phyloP scores from a whole-genome alignment of 2,329 filamentous ascomycete genomes.

The Fusarium sp. region DNA sequence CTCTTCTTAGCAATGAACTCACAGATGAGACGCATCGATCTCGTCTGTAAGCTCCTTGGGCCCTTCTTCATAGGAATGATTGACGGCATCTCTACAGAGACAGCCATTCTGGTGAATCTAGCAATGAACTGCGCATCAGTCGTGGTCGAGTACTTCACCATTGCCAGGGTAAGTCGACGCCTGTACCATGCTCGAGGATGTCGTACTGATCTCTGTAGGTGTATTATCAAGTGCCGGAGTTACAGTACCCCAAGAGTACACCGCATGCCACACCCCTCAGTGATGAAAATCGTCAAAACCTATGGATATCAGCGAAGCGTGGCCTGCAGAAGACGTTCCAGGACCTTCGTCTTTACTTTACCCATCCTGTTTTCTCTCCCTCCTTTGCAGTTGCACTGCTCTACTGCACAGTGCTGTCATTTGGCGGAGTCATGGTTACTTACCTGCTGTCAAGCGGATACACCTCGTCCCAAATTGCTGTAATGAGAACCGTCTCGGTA shows the following conservation, averaged over 20 bases:
- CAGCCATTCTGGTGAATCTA: conserved; percentile 62
- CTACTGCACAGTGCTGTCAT: conserved; percentile 71
- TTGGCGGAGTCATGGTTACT: conserved; percentile 72
- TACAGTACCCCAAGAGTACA: conserved; percentile 42
- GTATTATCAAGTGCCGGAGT: conserved; percentile 42
- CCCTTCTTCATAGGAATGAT: conserved; percentile 67
- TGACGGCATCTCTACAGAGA: conserved; percentile 59
- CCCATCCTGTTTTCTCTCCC: conserved; percentile 67
- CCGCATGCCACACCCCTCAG: conserved; percentile 4
- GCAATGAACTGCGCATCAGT: conserved; percentile 63
- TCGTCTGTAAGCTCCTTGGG: conserved; percentile 68
- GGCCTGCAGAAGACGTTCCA: conserved; percentile 21
- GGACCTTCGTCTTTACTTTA: conserved; percentile 58
- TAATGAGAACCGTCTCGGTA: conserved; percentile 64
- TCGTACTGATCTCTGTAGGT: conserved; percentile 37
- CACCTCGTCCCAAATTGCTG: conserved; percentile 62
- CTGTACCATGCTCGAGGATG: too few species aligned
- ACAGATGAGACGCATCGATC: conserved; percentile 71
- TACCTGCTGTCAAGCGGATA: conserved; percentile 68
- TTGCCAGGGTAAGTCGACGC: conserved; percentile 46
- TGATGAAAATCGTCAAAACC: neutral
- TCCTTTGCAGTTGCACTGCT: conserved; percentile 70
- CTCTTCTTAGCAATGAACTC: conserved; percentile 60
- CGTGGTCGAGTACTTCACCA: conserved; percentile 64
- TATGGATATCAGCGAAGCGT: conserved; percentile 1